phyloP scores from a whole-genome alignment of 306 rosid species.

The Cicer cuneatum region DNA sequence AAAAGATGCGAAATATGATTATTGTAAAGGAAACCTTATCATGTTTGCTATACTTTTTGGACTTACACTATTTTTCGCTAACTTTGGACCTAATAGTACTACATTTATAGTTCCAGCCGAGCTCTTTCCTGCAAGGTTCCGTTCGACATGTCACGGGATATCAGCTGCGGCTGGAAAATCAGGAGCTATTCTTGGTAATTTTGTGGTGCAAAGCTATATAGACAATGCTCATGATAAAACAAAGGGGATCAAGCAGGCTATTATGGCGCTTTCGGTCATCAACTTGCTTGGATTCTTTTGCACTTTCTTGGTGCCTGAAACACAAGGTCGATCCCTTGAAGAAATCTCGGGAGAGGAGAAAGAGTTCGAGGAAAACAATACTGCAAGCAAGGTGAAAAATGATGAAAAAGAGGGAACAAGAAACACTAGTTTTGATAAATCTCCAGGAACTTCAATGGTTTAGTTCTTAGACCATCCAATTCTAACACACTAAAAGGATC shows the following conservation, averaged over 20 bases:
- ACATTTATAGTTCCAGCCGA: slow-evolving; percentile 73
- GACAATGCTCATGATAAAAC: slow-evolving; percentile 15
- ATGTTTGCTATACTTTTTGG: slow-evolving; percentile 61
- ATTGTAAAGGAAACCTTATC: slow-evolving; percentile 31
- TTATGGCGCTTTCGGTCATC: slow-evolving; percentile 50
- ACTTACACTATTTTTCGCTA: slow-evolving; percentile 75
- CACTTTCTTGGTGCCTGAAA: slow-evolving; percentile 69
- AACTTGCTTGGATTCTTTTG: slow-evolving; percentile 60
- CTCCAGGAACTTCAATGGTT: slow-evolving; percentile 32
- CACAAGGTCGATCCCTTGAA: slow-evolving; percentile 63
- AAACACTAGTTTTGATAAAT: slow-evolving; percentile 39
- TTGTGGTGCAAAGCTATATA: slow-evolving; percentile 53
- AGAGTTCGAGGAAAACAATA: slow-evolving; percentile 12
- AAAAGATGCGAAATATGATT: slow-evolving; percentile 17
- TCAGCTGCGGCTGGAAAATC: slow-evolving; percentile 69
- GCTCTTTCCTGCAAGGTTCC: slow-evolving; percentile 63
- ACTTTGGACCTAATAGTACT: slow-evolving; percentile 77
- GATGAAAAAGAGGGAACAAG: slow-evolving; percentile 32
- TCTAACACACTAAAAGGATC: slow-evolving; percentile 25
- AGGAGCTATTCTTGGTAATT: slow-evolving; percentile 72
- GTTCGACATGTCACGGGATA: slow-evolving; percentile 73
- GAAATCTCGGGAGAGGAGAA: slow-evolving; percentile 63
- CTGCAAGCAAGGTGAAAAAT: slow-evolving; percentile 16
- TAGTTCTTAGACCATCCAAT: slow-evolving; percentile 31
- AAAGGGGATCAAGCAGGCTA: slow-evolving; percentile 29